These are phyloP conservation scores for Myxozyma geophila DNA, from an alignment of 805 yeast species.

Conservation along the genomic window DNA sequence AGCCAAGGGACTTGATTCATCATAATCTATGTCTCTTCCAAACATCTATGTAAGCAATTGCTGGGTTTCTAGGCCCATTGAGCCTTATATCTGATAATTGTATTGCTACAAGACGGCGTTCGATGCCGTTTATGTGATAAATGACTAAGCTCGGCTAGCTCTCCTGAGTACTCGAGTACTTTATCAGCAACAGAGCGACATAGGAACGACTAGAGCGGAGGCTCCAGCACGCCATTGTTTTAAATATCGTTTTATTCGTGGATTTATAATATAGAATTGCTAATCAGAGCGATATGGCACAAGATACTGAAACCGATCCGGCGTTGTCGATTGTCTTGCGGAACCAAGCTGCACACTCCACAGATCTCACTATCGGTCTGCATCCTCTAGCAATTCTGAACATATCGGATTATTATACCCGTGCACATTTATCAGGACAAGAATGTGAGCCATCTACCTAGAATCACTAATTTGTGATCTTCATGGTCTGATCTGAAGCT, in stretches of 20 bases:
- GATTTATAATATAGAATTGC: background rate
- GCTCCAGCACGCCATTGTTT: too few relatives aligned
- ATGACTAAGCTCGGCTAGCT: too few relatives aligned
- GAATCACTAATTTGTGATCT: background rate
- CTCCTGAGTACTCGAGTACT: too few relatives aligned
- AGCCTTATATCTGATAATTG: too few relatives aligned
- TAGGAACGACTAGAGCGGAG: too few relatives aligned
- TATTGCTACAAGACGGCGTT: too few relatives aligned
- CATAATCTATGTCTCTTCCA: background rate
- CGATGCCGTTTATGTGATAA: too few relatives aligned
- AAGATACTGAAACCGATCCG: background rate
- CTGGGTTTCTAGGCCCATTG: too few relatives aligned
- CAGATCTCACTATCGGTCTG: conserved; percentile 36
- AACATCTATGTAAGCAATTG: background rate
- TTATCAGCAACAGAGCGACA: too few relatives aligned
- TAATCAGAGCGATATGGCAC: background rate
- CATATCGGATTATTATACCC: conserved; percentile 45
- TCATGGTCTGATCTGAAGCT: background rate
- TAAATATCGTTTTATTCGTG: background rate
- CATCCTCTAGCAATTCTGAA: conserved; percentile 47
- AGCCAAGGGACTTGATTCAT: conserved; percentile 5
- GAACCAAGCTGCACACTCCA: conserved; percentile 9
- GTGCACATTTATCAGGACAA: conserved; percentile 34
- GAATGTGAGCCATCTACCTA: conserved; percentile 30
- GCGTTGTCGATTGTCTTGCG: conserved; percentile 17